These are phyloP conservation scores for Lophiotrema nucula DNA, from an alignment of 495 filamentous ascomycete species.

Conservation along the genomic window DNA sequence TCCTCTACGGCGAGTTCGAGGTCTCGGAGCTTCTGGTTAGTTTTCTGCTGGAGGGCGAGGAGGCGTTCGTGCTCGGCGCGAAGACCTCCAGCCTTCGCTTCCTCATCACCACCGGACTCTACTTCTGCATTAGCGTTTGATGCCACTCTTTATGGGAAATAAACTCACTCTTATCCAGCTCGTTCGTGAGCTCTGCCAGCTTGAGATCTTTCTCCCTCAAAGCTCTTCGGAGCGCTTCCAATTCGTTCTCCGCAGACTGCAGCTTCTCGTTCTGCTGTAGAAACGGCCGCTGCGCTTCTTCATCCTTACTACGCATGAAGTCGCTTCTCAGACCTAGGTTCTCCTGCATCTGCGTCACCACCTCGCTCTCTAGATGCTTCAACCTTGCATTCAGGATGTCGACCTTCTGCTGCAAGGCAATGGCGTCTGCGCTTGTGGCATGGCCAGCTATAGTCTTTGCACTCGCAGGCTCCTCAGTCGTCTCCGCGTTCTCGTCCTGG, in stretches of 20 bases:
- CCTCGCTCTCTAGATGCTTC: constrained; percentile 36
- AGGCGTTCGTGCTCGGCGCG: constrained; percentile 29
- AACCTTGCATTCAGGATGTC: constrained; percentile 30
- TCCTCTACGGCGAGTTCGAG: constrained; percentile 43
- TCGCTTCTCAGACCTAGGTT: constrained; percentile 38
- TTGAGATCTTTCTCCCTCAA: constrained; percentile 32
- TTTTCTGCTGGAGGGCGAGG: constrained; percentile 44
- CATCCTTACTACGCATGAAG: constrained; percentile 24
- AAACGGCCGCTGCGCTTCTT: constrained; percentile 31
- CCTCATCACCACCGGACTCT: constrained; percentile 26
- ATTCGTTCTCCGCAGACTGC: constrained; percentile 36
- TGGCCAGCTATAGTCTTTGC: constrained; percentile 7
- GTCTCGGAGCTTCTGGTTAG: constrained; percentile 31
- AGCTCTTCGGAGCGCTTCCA: constrained; percentile 21
- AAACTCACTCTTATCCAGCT: constrained; percentile 46
- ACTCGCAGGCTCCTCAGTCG: constrained; percentile 16
- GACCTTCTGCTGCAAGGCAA: constrained; percentile 36
- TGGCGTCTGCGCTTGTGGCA: constrained; percentile 17
- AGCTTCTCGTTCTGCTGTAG: constrained; percentile 34
- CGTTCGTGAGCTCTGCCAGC: constrained; percentile 43
- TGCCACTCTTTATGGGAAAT: too few species aligned
- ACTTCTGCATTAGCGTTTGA: constrained; percentile 4
- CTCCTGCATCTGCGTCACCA: constrained; percentile 39
- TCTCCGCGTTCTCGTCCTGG: constrained; percentile 16
- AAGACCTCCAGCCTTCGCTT: constrained; percentile 13